Base-by-base conservation (phyloP, 352 stramenopile species). In the Bremia lactucae region DNA sequence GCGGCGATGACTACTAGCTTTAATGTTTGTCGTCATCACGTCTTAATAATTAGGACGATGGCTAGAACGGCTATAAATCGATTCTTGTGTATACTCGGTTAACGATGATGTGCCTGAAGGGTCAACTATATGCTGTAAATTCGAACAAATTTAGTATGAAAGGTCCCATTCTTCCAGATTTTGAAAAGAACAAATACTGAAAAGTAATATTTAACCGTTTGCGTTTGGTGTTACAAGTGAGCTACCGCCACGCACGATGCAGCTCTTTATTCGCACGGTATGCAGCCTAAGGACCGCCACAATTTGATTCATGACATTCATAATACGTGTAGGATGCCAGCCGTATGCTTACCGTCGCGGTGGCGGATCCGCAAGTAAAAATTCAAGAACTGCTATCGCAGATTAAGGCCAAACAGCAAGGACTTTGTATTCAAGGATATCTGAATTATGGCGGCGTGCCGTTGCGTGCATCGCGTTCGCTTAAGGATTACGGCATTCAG, bases 1-100 rank as follows among this genome's bases (percentile, higher is more conserved):
- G 91, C 21, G 96, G 96, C n/a, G 94, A 98, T 60, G 96, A 99
- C 72, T 99, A 97, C 69, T 99, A 75, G 42, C 19, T 42, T 41
- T 10, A 26, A 38, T n/a, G n/a, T n/a, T n/a, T n/a, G n/a, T n/a
- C n/a, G n/a, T n/a, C n/a, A n/a, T n/a, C n/a, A n/a, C n/a, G n/a
- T n/a, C n/a, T n/a, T n/a, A n/a, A n/a, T n/a, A n/a, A n/a, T n/a
- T n/a, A n/a, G n/a, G n/a, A n/a, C n/a, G n/a, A n/a, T n/a, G n/a
- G n/a, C n/a, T n/a, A n/a, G n/a, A n/a, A n/a, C n/a, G n/a, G n/a
- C n/a, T n/a, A n/a, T n/a, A n/a, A n/a, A n/a, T n/a, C n/a, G n/a
- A n/a, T n/a, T n/a, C n/a, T n/a, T n/a, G n/a, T n/a, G n/a, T n/a
- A n/a, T n/a, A n/a, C n/a, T n/a, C n/a, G n/a, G n/a, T n/a, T n/a